A percentile compares a stretch with the other conserved stretches of the same genome.
Evolutionary conservation across 371 early-diverging fungal species (phyloP).

Genomic region (Mycotypha africana): DNA sequence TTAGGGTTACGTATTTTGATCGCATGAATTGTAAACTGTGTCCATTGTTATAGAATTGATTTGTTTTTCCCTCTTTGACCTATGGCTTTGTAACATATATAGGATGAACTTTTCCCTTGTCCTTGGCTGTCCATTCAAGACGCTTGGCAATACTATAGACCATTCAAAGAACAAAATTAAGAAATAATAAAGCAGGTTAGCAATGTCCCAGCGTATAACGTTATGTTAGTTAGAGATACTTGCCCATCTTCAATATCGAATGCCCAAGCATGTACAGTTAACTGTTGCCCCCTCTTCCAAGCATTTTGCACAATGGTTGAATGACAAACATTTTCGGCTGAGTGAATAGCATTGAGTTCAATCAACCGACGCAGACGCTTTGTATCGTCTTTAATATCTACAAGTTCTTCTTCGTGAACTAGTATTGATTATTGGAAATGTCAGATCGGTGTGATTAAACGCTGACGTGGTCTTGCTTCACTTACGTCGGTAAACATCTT

Average conservation of each 20-base stretch:
- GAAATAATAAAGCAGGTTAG: neutral
- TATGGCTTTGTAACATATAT: constrained; percentile 1
- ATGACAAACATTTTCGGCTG: constrained; percentile 68
- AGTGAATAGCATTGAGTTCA: constrained; percentile 73
- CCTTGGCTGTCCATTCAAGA: constrained; percentile 2
- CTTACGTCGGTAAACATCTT: constrained; percentile 65
- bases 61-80: too few species aligned
- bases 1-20: too few species aligned
- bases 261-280: constrained; percentile 83
- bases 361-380: constrained; percentile 41
- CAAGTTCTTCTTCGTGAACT: constrained; percentile 49
- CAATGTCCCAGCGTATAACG: too few species aligned
- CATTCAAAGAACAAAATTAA: neutral
- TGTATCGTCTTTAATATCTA: constrained; percentile 29
- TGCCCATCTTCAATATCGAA: constrained; percentile 72
- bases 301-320: constrained; percentile 81
- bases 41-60: too few species aligned
- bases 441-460: too few species aligned
- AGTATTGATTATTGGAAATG: too few species aligned
- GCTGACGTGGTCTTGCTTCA: too few species aligned
- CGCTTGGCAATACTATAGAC: constrained; percentile 3
- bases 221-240: too few species aligned
- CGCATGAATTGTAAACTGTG: too few species aligned
- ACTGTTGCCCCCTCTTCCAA: constrained; percentile 70
- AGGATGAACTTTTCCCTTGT: neutral